phyloP scores from a whole-genome alignment of 164 flowering plant species.

The Liriodendron chinense region DNA sequence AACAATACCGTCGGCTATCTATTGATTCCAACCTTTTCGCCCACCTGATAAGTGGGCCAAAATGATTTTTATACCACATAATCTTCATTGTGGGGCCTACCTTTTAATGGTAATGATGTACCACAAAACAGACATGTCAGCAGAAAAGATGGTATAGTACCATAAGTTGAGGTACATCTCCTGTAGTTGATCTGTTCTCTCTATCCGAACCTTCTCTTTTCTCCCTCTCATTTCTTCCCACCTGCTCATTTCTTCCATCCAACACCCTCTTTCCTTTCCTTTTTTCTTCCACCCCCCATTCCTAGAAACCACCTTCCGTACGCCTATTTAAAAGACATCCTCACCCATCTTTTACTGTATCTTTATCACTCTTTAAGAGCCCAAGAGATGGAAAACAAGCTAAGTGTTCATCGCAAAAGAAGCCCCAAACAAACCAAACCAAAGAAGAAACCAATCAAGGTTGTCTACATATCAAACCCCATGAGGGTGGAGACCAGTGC shows the following conservation, averaged over 20 bases:
- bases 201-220: not conserved
- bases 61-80: no score
- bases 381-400: not conserved
- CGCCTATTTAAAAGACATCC: not conserved
- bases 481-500: conserved; percentile 71
- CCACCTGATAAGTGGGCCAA: no score
- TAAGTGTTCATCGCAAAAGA: not conserved
- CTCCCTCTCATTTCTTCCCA: not conserved
- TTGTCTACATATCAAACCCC: conserved; percentile 78
- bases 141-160: no score
- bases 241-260: not conserved
- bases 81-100: no score
- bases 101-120: no score
- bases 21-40: no score
- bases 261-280: not conserved
- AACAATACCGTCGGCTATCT: no score
- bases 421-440: not conserved
- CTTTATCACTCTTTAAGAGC: not conserved
- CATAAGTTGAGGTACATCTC: no score
- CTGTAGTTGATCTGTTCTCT: no score
- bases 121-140: no score
- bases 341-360: not conserved
- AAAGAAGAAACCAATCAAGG: conserved; percentile 39
- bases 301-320: not conserved
- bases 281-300: not conserved